A percentile compares a stretch with the other conserved stretches of the same genome.
phyloP scores from a whole-genome alignment of 345 rosid species.

The Turnera subulata region DNA sequence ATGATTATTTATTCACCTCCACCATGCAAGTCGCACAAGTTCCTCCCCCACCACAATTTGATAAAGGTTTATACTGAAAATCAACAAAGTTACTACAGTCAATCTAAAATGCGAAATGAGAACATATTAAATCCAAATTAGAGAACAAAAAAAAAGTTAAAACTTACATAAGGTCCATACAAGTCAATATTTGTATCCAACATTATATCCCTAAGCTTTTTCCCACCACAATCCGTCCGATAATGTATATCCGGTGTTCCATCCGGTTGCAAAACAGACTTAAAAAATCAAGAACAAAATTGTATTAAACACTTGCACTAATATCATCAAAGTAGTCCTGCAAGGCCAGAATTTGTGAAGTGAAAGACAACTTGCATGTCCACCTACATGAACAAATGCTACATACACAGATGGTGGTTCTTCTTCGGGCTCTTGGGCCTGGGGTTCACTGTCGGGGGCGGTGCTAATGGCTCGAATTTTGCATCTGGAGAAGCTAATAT shows the following conservation, averaged over 20 bases:
- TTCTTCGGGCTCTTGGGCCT: slow-evolving; percentile 21
- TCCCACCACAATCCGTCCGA: slow-evolving; percentile 66
- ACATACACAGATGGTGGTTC: slow-evolving; percentile 62
- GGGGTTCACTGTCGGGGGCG: slow-evolving; percentile 35
- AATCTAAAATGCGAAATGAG: not conserved
- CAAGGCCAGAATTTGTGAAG: not conserved
- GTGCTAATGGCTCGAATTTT: slow-evolving; percentile 50
- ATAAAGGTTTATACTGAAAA: slow-evolving; percentile 57
- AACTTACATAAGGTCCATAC: slow-evolving; percentile 86
- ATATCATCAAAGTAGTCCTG: not conserved
- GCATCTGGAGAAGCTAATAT: slow-evolving; percentile 13
- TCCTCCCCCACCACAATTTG: slow-evolving; percentile 90
- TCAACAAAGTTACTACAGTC: not conserved
- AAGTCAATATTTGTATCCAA: slow-evolving; percentile 70
- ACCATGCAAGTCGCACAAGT: slow-evolving; percentile 92
- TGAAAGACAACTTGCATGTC: too few species aligned
- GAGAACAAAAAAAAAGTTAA: not conserved
- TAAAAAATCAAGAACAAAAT: slow-evolving; percentile 1
- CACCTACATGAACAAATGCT: slow-evolving; percentile 82
- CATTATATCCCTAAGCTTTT: slow-evolving; percentile 91
- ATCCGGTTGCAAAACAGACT: slow-evolving; percentile 90
- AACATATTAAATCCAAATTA: not conserved
- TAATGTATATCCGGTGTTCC: slow-evolving; percentile 86
- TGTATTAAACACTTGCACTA: not conserved
- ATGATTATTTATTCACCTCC: slow-evolving; percentile 44